Conservation (phyloP, 2,329 filamentous ascomycete species). For the Ceratocystis papillata region DNA sequence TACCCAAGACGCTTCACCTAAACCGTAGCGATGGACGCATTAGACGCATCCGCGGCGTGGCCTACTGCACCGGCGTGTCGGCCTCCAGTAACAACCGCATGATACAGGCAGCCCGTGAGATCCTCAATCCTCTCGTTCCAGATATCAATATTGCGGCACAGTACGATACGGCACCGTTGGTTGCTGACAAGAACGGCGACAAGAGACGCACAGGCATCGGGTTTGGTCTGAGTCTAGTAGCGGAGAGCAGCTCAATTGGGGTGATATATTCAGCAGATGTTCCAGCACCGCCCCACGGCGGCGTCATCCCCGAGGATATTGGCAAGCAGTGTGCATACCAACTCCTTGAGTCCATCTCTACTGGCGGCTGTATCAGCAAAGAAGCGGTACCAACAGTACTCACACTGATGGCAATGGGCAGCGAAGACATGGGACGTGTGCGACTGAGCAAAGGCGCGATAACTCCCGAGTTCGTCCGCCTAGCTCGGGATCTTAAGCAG, state of each 20-base stretch:
- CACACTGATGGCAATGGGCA: slow-evolving; percentile 94
- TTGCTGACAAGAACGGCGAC: slow-evolving; percentile 41
- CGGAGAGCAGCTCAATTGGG: slow-evolving; percentile 73
- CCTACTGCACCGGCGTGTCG: slow-evolving; percentile 84
- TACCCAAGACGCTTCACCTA: slow-evolving; percentile 89
- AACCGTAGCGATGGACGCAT: slow-evolving; percentile 71
- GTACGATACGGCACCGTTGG: slow-evolving; percentile 56
- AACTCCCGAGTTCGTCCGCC: slow-evolving; percentile 64
- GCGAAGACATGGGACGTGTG: slow-evolving; percentile 84
- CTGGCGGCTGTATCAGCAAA: slow-evolving; percentile 69
- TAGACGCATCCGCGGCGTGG: slow-evolving; percentile 81
- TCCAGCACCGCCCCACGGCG: slow-evolving; percentile 61
- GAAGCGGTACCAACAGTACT: slow-evolving; percentile 65
- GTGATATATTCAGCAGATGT: slow-evolving; percentile 83
- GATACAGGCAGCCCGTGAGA: slow-evolving; percentile 79
- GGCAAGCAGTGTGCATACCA: slow-evolving; percentile 82
- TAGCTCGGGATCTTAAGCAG: slow-evolving; percentile 75
- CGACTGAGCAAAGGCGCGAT: slow-evolving; percentile 72
- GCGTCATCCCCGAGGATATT: slow-evolving; percentile 78
- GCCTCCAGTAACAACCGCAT: slow-evolving; percentile 89
- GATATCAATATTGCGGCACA: slow-evolving; percentile 85
- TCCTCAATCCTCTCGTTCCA: slow-evolving; percentile 73
- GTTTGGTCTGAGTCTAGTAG: slow-evolving; percentile 82
- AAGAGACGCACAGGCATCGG: slow-evolving; percentile 69
- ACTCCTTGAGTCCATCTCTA: slow-evolving; percentile 68